Evolutionary conservation across 2,329 filamentous ascomycete species (phyloP).

Genomic region (Pseudocercospora ulei): DNA sequence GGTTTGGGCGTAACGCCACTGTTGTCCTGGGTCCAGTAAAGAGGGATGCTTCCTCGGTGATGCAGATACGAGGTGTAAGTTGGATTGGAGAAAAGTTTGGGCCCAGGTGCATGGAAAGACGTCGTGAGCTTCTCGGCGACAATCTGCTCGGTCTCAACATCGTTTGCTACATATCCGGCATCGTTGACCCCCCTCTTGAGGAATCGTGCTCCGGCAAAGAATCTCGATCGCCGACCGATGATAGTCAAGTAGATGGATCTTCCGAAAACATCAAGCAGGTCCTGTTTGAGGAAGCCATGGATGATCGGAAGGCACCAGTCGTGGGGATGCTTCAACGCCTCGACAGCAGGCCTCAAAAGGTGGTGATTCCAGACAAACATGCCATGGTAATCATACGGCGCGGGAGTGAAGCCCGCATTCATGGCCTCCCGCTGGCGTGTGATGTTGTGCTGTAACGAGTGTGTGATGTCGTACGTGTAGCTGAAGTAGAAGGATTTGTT

Average conservation of each 20-base stretch:
- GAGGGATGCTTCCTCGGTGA: conserved; percentile 88
- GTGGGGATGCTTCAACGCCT: conserved; percentile 65
- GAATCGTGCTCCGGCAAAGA: conserved; percentile 89
- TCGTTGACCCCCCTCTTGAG: conserved; percentile 93
- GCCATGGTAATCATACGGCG: conserved; percentile 59
- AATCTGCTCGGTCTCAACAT: conserved; percentile 97
- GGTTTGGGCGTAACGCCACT: conserved; percentile 93
- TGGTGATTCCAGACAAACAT: conserved; percentile 99
- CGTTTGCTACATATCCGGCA: conserved; percentile 89
- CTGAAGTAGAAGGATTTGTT: conserved; percentile 95
- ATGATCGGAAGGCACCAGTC: conserved; percentile 96
- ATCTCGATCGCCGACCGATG: conserved; percentile 81
- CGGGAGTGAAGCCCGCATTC: conserved; percentile 52
- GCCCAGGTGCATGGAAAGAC: conserved; percentile 86
- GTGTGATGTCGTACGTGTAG: conserved; percentile 93
- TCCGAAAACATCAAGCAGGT: conserved; percentile 65
- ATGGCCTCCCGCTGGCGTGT: conserved; percentile 65
- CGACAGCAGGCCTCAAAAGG: conserved; percentile 64
- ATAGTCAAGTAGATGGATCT: conserved; percentile 84
- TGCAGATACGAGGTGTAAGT: conserved; percentile 95
- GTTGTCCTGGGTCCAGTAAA: conserved; percentile 96
- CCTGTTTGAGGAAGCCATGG: conserved; percentile 91
- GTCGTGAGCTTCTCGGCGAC: conserved; percentile 90
- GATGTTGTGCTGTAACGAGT: conserved; percentile 86
- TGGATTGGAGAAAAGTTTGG: conserved; percentile 73